Evolutionary conservation across 2,329 filamentous ascomycete species (phyloP).

Genomic region (Didymellaceae sp.): DNA sequence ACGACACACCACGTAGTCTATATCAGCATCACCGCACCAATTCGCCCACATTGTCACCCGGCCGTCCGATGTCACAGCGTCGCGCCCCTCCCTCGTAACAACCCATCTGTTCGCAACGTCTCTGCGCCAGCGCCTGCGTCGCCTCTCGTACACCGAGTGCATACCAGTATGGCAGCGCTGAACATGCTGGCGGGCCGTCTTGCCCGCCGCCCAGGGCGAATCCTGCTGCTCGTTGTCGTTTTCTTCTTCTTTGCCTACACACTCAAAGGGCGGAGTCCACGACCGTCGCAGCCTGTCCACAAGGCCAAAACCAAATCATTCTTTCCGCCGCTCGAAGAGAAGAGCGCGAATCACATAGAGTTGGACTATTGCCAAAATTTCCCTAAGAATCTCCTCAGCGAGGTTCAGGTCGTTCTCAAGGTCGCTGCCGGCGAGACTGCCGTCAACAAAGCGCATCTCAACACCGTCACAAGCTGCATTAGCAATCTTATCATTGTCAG

Average conservation of each 20-base stretch:
- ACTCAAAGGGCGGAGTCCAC: slow-evolving; percentile 32
- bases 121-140: not conserved
- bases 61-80: slow-evolving; percentile 15
- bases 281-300: slow-evolving; percentile 29
- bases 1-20: too few species aligned
- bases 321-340: slow-evolving; percentile 45
- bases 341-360: slow-evolving; percentile 37
- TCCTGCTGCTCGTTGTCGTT: slow-evolving; percentile 41
- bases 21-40: slow-evolving; percentile 6
- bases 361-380: slow-evolving; percentile 51
- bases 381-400: slow-evolving; percentile 49
- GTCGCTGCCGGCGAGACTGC: slow-evolving; percentile 55
- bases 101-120: not conserved
- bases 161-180: slow-evolving; percentile 28
- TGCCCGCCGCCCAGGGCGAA: slow-evolving; percentile 38
- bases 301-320: slow-evolving; percentile 44
- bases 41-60: slow-evolving; percentile 9
- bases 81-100: slow-evolving; percentile 6
- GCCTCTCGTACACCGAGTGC: slow-evolving; percentile 1
- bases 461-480: slow-evolving; percentile 62
- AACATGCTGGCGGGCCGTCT: slow-evolving; percentile 36
- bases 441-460: slow-evolving; percentile 56
- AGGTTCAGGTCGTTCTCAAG: slow-evolving; percentile 58
- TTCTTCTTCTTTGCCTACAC: slow-evolving; percentile 42
- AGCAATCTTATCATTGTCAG: slow-evolving; percentile 64